These are phyloP conservation scores for Colletotrichum australisinense DNA, from an alignment of 2,329 filamentous ascomycete genomes.

Conservation along the genomic window DNA sequence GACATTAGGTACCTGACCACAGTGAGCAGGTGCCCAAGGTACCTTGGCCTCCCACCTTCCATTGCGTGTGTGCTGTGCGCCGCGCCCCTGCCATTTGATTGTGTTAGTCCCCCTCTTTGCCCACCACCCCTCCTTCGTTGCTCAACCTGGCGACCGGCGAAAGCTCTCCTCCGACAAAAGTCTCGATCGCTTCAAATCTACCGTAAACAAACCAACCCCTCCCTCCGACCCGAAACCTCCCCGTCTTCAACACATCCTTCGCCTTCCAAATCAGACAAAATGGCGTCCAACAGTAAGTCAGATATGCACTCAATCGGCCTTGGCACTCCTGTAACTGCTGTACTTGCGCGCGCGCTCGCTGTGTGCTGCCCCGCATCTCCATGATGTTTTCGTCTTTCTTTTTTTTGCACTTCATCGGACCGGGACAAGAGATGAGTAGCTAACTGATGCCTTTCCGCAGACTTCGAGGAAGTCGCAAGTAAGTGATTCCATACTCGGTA, in stretches of 20 bases:
- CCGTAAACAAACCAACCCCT: constrained; percentile 8
- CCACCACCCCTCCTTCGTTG: constrained; percentile 24
- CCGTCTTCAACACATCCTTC: not conserved
- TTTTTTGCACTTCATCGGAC: not conserved
- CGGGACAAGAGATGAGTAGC: not conserved
- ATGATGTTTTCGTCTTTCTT: not conserved
- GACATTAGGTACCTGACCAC: not conserved
- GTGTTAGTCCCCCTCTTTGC: not conserved
- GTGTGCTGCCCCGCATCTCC: not conserved
- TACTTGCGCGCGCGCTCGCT: not conserved
- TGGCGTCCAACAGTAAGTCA: constrained; percentile 30
- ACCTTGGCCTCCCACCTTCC: not conserved
- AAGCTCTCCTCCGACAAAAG: constrained; percentile 24
- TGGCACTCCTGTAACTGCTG: not conserved
- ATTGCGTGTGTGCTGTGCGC: not conserved
- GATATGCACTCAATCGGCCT: not conserved
- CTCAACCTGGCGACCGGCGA: constrained; percentile 23
- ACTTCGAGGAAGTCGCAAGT: constrained; percentile 61
- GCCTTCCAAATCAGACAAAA: constrained; percentile 27
- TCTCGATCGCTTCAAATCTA: not conserved
- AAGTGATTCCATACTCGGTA: constrained; percentile 41
- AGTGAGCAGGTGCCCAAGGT: not conserved
- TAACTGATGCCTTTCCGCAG: constrained; percentile 41
- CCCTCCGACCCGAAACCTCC: not conserved
- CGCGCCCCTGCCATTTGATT: not conserved